Conservation (phyloP, 495 filamentous ascomycete genomes). For the Neurospora intermedia region DNA sequence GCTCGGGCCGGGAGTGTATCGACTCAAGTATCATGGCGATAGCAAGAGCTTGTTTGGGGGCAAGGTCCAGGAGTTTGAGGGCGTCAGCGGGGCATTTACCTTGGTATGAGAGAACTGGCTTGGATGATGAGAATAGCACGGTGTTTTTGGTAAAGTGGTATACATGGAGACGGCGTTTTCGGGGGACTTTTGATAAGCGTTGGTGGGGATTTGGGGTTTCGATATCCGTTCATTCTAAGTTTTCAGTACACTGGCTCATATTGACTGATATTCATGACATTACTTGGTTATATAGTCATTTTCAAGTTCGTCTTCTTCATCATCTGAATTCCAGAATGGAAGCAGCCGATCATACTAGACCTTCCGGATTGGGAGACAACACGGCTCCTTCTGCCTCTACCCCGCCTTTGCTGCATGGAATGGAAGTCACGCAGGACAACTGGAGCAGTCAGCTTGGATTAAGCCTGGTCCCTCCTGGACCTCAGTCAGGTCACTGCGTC, state of each 20-base stretch:
- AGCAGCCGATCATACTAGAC: background rate
- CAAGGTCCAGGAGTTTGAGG: conserved; percentile 64
- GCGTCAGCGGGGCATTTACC: conserved; percentile 56
- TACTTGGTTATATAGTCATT: background rate
- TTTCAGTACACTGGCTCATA: background rate
- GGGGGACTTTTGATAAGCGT: background rate
- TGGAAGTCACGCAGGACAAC: background rate
- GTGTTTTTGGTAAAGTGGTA: background rate
- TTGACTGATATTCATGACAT: background rate
- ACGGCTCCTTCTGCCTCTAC: background rate
- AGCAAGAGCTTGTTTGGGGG: conserved; percentile 54
- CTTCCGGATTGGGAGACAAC: background rate
- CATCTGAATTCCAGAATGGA: background rate
- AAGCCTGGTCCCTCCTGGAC: too few relatives aligned
- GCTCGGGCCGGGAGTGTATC: conserved; percentile 52
- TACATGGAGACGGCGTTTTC: background rate
- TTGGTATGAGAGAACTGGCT: conserved; percentile 13
- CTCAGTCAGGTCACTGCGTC: background rate
- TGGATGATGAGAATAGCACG: background rate
- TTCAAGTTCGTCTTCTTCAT: background rate
- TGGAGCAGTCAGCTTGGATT: background rate
- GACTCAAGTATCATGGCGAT: conserved; percentile 80
- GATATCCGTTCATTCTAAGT: background rate
- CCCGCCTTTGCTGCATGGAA: background rate
- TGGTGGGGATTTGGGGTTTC: background rate